Evolutionary conservation across 1,139 yeast species (phyloP).

Genomic region (Pichia kudriavzevii): DNA sequence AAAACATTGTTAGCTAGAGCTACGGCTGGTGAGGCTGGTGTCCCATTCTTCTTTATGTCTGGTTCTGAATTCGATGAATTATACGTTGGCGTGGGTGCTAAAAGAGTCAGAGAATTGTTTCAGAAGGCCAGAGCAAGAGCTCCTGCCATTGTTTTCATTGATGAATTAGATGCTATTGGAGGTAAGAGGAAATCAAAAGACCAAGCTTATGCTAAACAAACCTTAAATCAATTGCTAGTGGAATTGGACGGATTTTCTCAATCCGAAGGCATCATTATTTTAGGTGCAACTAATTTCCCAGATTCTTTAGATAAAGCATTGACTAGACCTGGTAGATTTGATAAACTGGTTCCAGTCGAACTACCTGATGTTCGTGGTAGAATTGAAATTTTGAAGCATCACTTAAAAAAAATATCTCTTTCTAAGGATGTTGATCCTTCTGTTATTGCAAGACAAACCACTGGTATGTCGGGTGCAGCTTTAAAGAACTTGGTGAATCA

Average conservation of each 20-base stretch:
- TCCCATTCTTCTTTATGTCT: conserved; percentile 96
- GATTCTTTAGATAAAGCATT: conserved; percentile 94
- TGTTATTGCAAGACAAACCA: conserved; percentile 91
- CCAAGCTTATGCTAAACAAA: conserved; percentile 96
- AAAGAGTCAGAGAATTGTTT: conserved; percentile 89
- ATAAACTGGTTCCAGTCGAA: conserved; percentile 90
- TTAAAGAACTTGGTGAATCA: conserved; percentile 91
- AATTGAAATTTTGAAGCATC: conserved; percentile 83
- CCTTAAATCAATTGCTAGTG: conserved; percentile 88
- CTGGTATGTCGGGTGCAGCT: conserved; percentile 97
- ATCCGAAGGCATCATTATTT: conserved; percentile 85
- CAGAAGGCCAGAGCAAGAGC: conserved; percentile 90
- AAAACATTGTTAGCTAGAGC: conserved; percentile 95
- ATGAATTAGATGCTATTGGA: conserved; percentile 97
- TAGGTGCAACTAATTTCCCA: conserved; percentile 98
- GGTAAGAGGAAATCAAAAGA: conserved; percentile 96
- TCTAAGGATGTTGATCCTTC: conserved; percentile 81
- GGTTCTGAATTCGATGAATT: conserved; percentile 98
- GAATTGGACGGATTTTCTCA: conserved; percentile 96
- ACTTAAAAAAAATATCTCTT: conserved; percentile 84
- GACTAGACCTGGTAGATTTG: conserved; percentile 98
- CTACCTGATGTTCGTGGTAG: conserved; percentile 98
- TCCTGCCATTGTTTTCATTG: conserved; percentile 95
- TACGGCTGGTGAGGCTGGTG: conserved; percentile 99
- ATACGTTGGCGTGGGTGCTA: conserved; percentile 98